Conservation (phyloP, 768 basidiomycete genomes). For the Cantharellus cinnabarinus region DNA sequence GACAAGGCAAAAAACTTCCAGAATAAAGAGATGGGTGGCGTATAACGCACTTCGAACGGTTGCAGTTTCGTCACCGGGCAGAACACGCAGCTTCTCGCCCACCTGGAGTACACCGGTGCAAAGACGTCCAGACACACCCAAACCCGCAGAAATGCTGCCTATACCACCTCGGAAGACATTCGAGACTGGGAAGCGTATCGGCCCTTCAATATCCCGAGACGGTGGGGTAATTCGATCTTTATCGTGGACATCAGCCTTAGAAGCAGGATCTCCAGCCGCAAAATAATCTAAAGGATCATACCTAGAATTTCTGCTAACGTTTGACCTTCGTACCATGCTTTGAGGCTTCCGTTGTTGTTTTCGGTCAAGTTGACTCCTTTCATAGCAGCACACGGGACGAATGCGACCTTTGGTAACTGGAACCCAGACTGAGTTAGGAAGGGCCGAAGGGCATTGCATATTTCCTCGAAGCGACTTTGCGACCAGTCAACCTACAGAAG, state of each 20-base stretch:
- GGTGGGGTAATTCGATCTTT: slow-evolving; percentile 71
- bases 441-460: slow-evolving; percentile 46
- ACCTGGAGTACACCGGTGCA: slow-evolving; percentile 81
- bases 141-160: slow-evolving; percentile 33
- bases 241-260: not conserved
- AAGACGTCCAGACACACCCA: slow-evolving; percentile 63
- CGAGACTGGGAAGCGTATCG: slow-evolving; percentile 73
- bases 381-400: slow-evolving; percentile 80
- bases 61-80: slow-evolving; percentile 84
- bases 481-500: slow-evolving; percentile 64
- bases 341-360: slow-evolving; percentile 27
- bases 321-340: slow-evolving; percentile 67
- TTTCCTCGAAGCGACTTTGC: slow-evolving; percentile 65
- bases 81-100: slow-evolving; percentile 65
- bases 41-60: slow-evolving; percentile 34
- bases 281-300: slow-evolving; percentile 15
- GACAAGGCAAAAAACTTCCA: not conserved
- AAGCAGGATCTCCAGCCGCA: not conserved
- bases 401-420: slow-evolving; percentile 51
- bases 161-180: slow-evolving; percentile 81
- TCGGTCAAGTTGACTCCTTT: slow-evolving; percentile 64
- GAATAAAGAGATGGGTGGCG: not conserved
- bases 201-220: slow-evolving; percentile 46
- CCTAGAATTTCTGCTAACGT: slow-evolving; percentile 72
- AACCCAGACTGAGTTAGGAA: slow-evolving; percentile 86